phyloP scores from a whole-genome alignment of 768 basidiomycete species.

The Pleurotus djamor region DNA sequence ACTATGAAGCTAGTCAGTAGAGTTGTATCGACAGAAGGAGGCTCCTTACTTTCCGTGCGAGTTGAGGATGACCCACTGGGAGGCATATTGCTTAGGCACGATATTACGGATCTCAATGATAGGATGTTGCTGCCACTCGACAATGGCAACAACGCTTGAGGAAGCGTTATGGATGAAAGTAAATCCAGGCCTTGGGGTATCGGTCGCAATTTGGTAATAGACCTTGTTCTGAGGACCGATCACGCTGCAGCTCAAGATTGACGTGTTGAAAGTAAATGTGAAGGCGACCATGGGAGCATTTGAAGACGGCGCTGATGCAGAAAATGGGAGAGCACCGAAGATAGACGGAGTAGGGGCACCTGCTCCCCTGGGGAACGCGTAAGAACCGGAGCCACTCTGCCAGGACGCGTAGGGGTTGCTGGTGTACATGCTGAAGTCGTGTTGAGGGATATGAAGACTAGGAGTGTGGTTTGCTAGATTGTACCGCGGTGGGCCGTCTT shows the following conservation, averaged over 20 bases:
- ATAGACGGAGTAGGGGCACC: conserved; percentile 2
- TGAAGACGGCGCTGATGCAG: not conserved
- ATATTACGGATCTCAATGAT: conserved; percentile 34
- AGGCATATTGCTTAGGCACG: conserved; percentile 27
- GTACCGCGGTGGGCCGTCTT: no score
- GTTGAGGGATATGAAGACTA: not conserved
- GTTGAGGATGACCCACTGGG: conserved; percentile 41
- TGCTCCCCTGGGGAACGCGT: not conserved
- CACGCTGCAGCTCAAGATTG: conserved; percentile 39
- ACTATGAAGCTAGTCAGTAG: conserved; percentile 15
- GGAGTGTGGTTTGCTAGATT: no score
- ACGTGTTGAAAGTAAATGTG: conserved; percentile 36
- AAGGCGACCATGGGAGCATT: conserved; percentile 32
- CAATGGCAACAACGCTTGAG: conserved; percentile 31
- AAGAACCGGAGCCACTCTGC: not conserved
- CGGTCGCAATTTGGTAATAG: conserved; percentile 39
- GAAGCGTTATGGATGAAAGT: conserved; percentile 36
- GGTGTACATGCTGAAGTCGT: not conserved
- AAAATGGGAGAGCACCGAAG: conserved; percentile 10
- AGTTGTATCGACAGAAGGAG: not conserved
- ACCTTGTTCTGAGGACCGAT: conserved; percentile 35
- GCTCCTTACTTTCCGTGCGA: conserved; percentile 35
- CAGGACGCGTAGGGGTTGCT: not conserved
- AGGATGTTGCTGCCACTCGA: conserved; percentile 37
- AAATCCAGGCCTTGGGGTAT: conserved; percentile 27